phyloP scores from a whole-genome alignment of 805 yeast species.

The Candida easanensis region DNA sequence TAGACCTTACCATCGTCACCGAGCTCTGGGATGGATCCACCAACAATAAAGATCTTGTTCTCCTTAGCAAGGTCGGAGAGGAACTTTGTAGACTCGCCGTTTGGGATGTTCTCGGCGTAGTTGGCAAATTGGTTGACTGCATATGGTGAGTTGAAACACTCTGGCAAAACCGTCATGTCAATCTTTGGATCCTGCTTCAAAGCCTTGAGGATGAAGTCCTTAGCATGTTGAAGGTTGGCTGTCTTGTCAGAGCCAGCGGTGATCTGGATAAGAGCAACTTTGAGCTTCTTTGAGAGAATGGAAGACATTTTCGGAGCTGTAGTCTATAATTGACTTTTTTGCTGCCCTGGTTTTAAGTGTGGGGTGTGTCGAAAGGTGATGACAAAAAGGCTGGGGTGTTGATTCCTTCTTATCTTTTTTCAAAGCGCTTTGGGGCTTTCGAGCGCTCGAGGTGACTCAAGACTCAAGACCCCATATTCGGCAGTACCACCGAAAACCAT shows the following conservation, averaged over 20 bases:
- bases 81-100: conserved; percentile 64
- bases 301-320: conserved; percentile 14
- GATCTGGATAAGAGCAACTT: conserved; percentile 83
- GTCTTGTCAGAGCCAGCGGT: conserved; percentile 68
- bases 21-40: conserved; percentile 92
- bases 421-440: too few species aligned
- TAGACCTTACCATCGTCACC: conserved; percentile 52
- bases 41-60: conserved; percentile 64
- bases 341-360: too few species aligned
- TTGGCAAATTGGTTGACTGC: conserved; percentile 81
- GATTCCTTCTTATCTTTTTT: too few species aligned
- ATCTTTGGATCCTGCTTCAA: conserved; percentile 52
- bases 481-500: too few species aligned
- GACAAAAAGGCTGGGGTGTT: too few species aligned
- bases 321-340: neutral
- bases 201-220: conserved; percentile 63
- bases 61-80: conserved; percentile 67
- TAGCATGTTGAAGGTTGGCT: conserved; percentile 70
- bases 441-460: too few species aligned
- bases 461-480: too few species aligned
- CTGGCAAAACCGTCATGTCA: conserved; percentile 87
- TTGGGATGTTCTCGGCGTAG: conserved; percentile 84
- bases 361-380: too few species aligned
- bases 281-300: conserved; percentile 45
- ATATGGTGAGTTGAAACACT: conserved; percentile 69